Base-by-base conservation (phyloP, 2,329 filamentous ascomycete species). In the Cryphonectria carpinicola region DNA sequence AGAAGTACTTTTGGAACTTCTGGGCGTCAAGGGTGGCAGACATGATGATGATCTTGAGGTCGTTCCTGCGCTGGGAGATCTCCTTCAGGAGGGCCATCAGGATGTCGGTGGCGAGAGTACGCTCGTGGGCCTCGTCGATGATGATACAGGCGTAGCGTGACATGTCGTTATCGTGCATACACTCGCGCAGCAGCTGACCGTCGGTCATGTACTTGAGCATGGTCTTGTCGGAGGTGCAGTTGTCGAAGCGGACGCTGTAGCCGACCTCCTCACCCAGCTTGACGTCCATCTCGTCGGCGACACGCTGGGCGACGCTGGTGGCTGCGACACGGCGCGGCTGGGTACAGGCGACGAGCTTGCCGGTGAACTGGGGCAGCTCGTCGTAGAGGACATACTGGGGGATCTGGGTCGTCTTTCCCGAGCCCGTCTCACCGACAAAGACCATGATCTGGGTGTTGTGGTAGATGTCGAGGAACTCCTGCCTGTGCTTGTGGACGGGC, bases 191-290 rank as follows among this genome's bases (percentile, higher is more conserved):
- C 77, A 99, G 90, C 92, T 99, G 98, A 89, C 97, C 97, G 79
- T 99, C 96, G 61, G 97, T 99, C 96, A 99, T 99, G 86, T 99
- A 99, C 85, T 99, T 99, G 79, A 99, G 89, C 72, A 97, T 89
- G 1, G 96, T 99, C 81, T 93, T 94, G 70, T 90, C 89, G 66
- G 92, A 89, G 0, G 96, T 98, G 84, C 90, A 93, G 81, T 99
- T 96, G 82, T 99, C 97, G 82, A 99, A 99, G 86, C 96, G 94
- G 80, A 99, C 98, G 81, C 93, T 98, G 85, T 98, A 99, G 81
- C 96, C 96, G 69, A 99, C 95, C 82, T 98, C 95, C 75, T 98
- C 90, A 71, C 96, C 96, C 37, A 99, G 87, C 71, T 88, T 90
- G 75, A 98, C 95, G 79, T 98, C 96, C 87, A 99, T 92, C 83